Evolutionary conservation across 2,329 filamentous ascomycete species (phyloP).

Genomic region (Arthrobotrys entomopaga): DNA sequence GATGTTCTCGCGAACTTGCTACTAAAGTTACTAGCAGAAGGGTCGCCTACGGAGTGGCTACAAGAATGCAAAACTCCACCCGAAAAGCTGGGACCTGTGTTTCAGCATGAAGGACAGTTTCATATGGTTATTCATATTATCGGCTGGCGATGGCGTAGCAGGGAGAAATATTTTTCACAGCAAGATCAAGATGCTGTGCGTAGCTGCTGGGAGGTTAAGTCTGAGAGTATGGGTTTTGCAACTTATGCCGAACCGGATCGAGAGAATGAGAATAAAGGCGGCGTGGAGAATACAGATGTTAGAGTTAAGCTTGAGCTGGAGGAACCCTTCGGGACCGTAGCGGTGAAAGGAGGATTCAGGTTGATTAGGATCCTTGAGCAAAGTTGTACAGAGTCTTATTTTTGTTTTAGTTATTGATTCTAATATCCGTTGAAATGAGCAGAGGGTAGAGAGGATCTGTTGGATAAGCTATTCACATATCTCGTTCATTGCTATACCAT

Average conservation of each 20-base stretch:
- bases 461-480: too few species aligned
- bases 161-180: not conserved
- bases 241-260: not conserved
- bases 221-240: too few species aligned
- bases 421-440: too few species aligned
- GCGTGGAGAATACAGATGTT: constrained; percentile 16
- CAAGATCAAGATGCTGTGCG: not conserved
- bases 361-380: not conserved
- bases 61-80: not conserved
- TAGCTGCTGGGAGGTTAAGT: too few species aligned
- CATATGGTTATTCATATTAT: not conserved
- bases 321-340: not conserved
- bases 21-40: not conserved
- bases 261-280: constrained; percentile 9
- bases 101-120: too few species aligned
- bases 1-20: not conserved
- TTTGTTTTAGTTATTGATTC: too few species aligned
- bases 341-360: not conserved
- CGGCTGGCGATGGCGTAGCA: not conserved
- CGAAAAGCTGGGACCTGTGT: too few species aligned
- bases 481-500: too few species aligned
- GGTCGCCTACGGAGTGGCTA: not conserved
- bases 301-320: constrained; percentile 6
- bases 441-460: too few species aligned
- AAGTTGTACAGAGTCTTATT: too few species aligned